These are phyloP conservation scores for Thelonectria rubi DNA, from an alignment of 2,329 filamentous ascomycete genomes.

Conservation along the genomic window DNA sequence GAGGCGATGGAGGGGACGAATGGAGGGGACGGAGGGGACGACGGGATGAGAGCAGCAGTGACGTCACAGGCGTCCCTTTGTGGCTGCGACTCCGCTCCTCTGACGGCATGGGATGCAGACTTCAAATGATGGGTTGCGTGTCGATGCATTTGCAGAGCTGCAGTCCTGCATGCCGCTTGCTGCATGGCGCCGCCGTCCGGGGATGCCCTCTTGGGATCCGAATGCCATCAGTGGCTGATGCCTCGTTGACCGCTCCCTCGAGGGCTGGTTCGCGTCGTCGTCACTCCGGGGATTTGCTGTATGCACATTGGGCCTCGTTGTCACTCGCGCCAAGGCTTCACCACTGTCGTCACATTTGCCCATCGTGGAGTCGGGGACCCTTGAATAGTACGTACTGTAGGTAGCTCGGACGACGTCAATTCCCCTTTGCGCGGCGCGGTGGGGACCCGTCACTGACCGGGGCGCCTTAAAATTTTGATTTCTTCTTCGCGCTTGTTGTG, in stretches of 20 bases:
- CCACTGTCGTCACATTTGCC: background rate
- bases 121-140: slow-evolving; percentile 2
- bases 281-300: background rate
- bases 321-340: background rate
- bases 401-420: slow-evolving; percentile 6
- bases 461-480: background rate
- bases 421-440: background rate
- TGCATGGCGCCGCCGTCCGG: slow-evolving; percentile 17
- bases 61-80: slow-evolving; percentile 33
- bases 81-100: slow-evolving; percentile 28
- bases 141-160: no score
- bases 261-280: slow-evolving; percentile 7
- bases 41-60: slow-evolving; percentile 30
- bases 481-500: slow-evolving; percentile 2
- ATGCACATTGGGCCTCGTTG: background rate
- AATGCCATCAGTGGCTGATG: slow-evolving; percentile 16
- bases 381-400: background rate
- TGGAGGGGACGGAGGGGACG: no score
- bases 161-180: background rate
- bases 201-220: slow-evolving; percentile 12
- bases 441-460: background rate
- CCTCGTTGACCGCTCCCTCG: slow-evolving; percentile 25
- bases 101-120: slow-evolving; percentile 19
- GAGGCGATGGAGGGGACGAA: no score
- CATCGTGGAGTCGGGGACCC: background rate